phyloP scores from a whole-genome alignment of 768 basidiomycete genomes.

The Podaxis sp. region DNA sequence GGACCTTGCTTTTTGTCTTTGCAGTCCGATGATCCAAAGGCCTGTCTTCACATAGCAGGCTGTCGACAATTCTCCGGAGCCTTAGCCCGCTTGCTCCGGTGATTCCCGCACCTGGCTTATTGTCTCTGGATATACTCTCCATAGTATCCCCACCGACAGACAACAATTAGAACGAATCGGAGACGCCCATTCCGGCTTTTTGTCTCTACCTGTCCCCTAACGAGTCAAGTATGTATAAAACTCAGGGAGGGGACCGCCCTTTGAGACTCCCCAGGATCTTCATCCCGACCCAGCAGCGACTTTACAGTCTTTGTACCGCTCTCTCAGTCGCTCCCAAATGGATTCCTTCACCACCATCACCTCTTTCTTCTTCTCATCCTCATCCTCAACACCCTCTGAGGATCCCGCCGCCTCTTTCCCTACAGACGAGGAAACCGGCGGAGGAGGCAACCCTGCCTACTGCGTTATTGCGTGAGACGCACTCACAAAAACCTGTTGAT shows the following conservation, averaged over 20 bases:
- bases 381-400: slow-evolving; percentile 15
- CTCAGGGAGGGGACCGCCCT: not conserved
- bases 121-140: not conserved
- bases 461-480: slow-evolving; percentile 23
- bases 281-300: not conserved
- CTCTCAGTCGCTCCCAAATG: slow-evolving; percentile 18
- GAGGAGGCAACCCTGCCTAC: slow-evolving; percentile 20
- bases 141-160: not conserved
- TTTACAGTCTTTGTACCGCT: not conserved
- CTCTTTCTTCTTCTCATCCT: slow-evolving; percentile 16
- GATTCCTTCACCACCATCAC: slow-evolving; percentile 24
- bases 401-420: slow-evolving; percentile 19
- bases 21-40: not conserved
- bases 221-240: not conserved
- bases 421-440: slow-evolving; percentile 21
- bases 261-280: not conserved
- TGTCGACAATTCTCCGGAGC: not conserved
- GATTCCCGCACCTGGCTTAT: slow-evolving; percentile 1
- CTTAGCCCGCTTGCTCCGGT: not conserved
- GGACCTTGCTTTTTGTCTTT: slow-evolving; percentile 12
- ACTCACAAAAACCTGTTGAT: not conserved
- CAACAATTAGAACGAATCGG: slow-evolving; percentile 9
- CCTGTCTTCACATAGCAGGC: not conserved
- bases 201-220: not conserved
- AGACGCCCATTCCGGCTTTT: slow-evolving; percentile 5